These are phyloP conservation scores for Hippophae tibetana DNA, from an alignment of 306 rosid genomes.

Conservation along the genomic window DNA sequence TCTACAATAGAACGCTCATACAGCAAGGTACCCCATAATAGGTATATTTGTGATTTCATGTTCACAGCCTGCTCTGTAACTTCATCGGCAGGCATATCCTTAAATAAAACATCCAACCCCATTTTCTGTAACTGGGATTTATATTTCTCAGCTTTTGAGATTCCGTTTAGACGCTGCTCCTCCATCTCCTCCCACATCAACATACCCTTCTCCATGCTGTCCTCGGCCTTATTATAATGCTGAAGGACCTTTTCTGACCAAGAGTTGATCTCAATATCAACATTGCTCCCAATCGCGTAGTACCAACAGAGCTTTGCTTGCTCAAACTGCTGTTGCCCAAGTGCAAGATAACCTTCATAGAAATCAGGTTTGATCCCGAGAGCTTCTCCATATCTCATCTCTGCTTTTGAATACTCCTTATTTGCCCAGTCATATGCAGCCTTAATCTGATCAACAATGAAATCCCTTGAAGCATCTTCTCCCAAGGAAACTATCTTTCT, in stretches of 20 bases:
- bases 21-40: constrained; percentile 82
- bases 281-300: constrained; percentile 43
- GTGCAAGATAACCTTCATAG: constrained; percentile 78
- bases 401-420: constrained; percentile 64
- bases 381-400: constrained; percentile 59
- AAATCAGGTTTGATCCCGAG: constrained; percentile 63
- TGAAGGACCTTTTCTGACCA: constrained; percentile 50
- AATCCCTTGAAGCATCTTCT: constrained; percentile 51
- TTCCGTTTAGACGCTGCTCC: constrained; percentile 68
- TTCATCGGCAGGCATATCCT: constrained; percentile 59
- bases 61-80: constrained; percentile 62
- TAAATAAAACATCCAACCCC: constrained; percentile 51
- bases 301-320: constrained; percentile 84
- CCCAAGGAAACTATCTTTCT: constrained; percentile 48
- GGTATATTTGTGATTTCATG: constrained; percentile 72
- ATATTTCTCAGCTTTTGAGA: constrained; percentile 60
- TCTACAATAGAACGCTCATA: constrained; percentile 88
- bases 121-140: constrained; percentile 47
- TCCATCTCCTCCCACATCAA: constrained; percentile 79
- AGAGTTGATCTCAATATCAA: constrained; percentile 33
- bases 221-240: constrained; percentile 84
- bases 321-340: constrained; percentile 83
- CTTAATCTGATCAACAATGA: constrained; percentile 36
- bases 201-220: constrained; percentile 85
- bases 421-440: constrained; percentile 66